These are phyloP conservation scores for Claviceps digitariae DNA, from an alignment of 2,329 filamentous ascomycete genomes.

Conservation along the genomic window DNA sequence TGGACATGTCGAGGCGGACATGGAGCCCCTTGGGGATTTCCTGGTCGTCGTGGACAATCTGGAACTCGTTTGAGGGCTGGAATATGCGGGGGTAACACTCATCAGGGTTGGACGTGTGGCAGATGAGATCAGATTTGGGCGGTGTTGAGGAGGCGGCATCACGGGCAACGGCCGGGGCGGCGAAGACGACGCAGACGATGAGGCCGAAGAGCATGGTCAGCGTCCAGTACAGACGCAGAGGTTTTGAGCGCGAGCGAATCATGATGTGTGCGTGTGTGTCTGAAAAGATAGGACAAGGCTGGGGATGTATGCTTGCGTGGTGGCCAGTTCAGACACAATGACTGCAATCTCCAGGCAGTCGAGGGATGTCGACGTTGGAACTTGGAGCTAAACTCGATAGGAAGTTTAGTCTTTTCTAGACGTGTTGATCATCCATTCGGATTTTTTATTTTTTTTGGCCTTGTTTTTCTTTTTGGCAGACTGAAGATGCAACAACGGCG, in stretches of 20 bases:
- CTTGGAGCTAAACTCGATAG: no score
- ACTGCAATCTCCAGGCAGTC: background rate
- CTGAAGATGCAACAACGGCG: background rate
- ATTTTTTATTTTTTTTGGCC: no score
- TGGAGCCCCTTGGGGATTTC: conserved; percentile 52
- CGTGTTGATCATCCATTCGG: no score
- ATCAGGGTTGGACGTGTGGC: conserved; percentile 42
- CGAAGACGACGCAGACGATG: conserved; percentile 14
- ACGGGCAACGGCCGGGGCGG: conserved; percentile 13
- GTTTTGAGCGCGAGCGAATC: conserved; percentile 1
- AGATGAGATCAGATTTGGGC: conserved; percentile 45
- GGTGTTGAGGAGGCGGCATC: conserved; percentile 18
- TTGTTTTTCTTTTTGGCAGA: no score
- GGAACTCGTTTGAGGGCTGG: conserved; percentile 50
- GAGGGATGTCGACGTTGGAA: no score
- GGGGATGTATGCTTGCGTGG: background rate
- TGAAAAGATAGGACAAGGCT: background rate
- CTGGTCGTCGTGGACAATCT: conserved; percentile 49
- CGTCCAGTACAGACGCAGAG: conserved; percentile 2
- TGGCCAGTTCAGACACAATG: background rate
- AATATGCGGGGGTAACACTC: conserved; percentile 57
- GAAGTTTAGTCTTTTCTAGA: no score
- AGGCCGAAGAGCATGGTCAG: conserved; percentile 15
- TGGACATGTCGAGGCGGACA: conserved; percentile 50
- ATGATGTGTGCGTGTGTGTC: background rate